Base-by-base conservation (phyloP, 495 filamentous ascomycete species). In the Annulohypoxylon bovei region DNA sequence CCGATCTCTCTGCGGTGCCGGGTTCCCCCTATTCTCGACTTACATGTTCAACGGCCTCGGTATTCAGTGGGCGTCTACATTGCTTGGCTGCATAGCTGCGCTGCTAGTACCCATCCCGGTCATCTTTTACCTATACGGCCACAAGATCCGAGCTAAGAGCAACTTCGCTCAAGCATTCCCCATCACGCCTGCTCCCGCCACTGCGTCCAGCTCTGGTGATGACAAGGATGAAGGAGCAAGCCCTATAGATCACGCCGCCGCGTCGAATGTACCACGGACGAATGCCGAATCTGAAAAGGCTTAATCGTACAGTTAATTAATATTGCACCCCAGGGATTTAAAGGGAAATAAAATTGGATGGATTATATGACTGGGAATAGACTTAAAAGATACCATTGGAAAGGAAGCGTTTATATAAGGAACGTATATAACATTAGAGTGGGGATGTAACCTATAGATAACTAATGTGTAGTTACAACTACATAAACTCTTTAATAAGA, bases 1-100 rank as follows among this genome's bases (percentile, higher is more conserved):
- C 7, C 91, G 94, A 2, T 94, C 91, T 4, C 79, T 92, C 0
- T 88, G 88, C 46, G 93, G 91, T 22, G 90, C 91, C 6, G 88
- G 85, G 0, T 97, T 97, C 79, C 94, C 94, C 9, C 84, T 97
- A 2, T 97, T 97, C 76, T 84, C 89, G 0, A 87, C 81, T 9
- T 90, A 95, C 69, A 93, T 97, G 91, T 95, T 93, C 77, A 78
- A 89, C 3, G 87, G 84, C 35, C 84, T 97, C 77, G 89, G 91
- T 39, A 89, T 96, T 49, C 80, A 95, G 63, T 95, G 89, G 88
- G 91, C 92, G 0, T 81, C 87, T 16, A 94, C 92, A 0, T 78
- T 97, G 23, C 85, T 97, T 6, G 93, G 93, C 14, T 91, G 86
- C 68, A 82, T 97, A 11, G 91, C 90, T 14, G 82, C 83, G 11